Evolutionary conservation across 257 asterid genomes (phyloP).

Genomic region (Plantago major): DNA sequence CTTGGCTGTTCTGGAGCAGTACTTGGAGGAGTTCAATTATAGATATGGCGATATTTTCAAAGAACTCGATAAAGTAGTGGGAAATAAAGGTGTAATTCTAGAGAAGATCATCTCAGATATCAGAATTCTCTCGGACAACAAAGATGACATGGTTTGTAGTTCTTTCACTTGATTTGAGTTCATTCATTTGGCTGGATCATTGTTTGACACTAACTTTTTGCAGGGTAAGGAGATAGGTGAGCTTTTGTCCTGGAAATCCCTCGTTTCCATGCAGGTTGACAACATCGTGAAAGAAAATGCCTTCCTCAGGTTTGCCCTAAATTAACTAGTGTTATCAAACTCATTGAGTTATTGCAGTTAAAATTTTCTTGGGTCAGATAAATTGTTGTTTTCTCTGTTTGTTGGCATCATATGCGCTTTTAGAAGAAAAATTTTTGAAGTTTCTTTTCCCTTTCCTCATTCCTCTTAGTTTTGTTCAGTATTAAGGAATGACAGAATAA

Average conservation of each 20-base stretch:
- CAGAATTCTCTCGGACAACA: slow-evolving; percentile 54
- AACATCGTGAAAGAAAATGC: slow-evolving; percentile 50
- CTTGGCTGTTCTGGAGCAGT: slow-evolving; percentile 72
- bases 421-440: background rate
- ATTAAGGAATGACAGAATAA: too few relatives aligned
- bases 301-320: slow-evolving; percentile 53
- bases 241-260: slow-evolving; percentile 74
- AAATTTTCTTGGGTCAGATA: background rate
- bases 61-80: slow-evolving; percentile 59
- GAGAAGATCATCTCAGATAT: slow-evolving; percentile 61
- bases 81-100: slow-evolving; percentile 43
- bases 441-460: too few relatives aligned
- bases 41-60: slow-evolving; percentile 61
- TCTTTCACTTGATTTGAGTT: slow-evolving; percentile 1
- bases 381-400: too few relatives aligned
- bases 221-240: slow-evolving; percentile 71
- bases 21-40: slow-evolving; percentile 71
- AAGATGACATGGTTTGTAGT: slow-evolving; percentile 58
- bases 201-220: slow-evolving; percentile 22
- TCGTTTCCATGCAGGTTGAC: slow-evolving; percentile 62
- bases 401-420: background rate
- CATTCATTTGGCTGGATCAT: background rate
- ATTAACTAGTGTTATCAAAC: background rate
- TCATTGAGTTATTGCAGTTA: background rate
- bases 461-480: too few relatives aligned